These are phyloP conservation scores for Melampsora americana DNA, from an alignment of 1,284 basidiomycete genomes.

Conservation along the genomic window DNA sequence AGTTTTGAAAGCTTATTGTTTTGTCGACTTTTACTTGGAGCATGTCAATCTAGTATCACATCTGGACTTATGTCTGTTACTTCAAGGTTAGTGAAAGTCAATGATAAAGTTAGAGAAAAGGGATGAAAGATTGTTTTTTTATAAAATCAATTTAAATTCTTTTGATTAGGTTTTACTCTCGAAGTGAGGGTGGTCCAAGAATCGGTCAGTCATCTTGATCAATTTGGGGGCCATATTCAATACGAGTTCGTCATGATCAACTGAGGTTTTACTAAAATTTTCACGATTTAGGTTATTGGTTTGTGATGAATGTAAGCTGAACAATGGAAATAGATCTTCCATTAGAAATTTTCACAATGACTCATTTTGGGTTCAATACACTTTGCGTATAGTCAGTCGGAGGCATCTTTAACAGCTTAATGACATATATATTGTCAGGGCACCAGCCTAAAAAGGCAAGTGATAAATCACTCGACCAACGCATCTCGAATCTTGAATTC, in stretches of 20 bases:
- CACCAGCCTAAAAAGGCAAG: not conserved
- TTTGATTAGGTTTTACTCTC: not conserved
- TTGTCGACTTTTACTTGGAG: not conserved
- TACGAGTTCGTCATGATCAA: not conserved
- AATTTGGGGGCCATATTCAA: not conserved
- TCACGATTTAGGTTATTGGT: not conserved
- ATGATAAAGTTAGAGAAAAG: no score
- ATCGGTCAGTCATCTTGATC: not conserved
- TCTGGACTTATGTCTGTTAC: not conserved
- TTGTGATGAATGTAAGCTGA: not conserved
- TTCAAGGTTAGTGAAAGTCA: not conserved
- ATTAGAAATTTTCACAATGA: no score
- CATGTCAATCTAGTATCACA: not conserved
- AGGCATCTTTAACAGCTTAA: slow-evolving; percentile 2
- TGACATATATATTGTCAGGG: not conserved
- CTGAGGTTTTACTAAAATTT: not conserved
- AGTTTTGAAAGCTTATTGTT: not conserved
- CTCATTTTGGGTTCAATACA: not conserved
- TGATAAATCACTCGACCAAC: not conserved
- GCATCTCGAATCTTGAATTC: no score
- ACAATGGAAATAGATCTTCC: no score
- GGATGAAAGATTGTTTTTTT: no score
- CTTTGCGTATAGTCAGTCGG: not conserved
- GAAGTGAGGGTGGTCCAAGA: not conserved
- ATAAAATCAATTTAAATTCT: not conserved